Base-by-base conservation (phyloP, 169 alveolate genomes). In the Cryptosporidium ubiquitum region DNA sequence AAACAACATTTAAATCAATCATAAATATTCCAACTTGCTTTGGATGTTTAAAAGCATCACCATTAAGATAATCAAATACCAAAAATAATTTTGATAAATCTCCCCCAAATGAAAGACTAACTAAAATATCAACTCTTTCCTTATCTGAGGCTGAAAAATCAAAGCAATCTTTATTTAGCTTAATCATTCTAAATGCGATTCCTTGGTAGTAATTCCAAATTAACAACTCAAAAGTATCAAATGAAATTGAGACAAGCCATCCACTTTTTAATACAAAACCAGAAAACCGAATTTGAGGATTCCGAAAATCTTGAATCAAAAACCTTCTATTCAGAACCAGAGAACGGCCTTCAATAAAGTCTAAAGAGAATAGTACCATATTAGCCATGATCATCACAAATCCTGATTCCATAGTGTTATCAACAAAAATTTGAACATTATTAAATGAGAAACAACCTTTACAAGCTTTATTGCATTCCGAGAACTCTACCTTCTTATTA, bases 151-250 rank as follows among this genome's bases (percentile, higher is more conserved):
- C 64, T 1, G n/a, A 0, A 6, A 44, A 10, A 1, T 40, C 42
- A 20, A 73, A 52, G 16, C 55, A 35, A 33, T 73, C 37, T 20
- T 66, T 23, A 0, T 12, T 57, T 33, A 79, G 31, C 29, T 79
- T 69, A 64, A 79, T 7, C 55, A 26, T 61, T 44, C 52, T 39
- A 64, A 79, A 79, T 5, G 79, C 89, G 37, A 79, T 64, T 44
- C 89, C 89, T 20, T 79, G 66, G 23, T 42, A n/a, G 29, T 79
- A 61, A 16, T 79, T 79, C 89, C 89, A 79, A 37, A 79, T 33
- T 2, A 79, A 44, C 61, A 79, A 7, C 26, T 64, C 39, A 16
- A 26, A 61, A 9, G 51, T 31, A 40, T 79, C 75, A 10, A 61
- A 5, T 2, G 68, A 47, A 0, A 79, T 9, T 33, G 75, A 58